These are phyloP conservation scores for Dactylonectria macrodidyma DNA, from an alignment of 2,329 filamentous ascomycete genomes.

Conservation along the genomic window DNA sequence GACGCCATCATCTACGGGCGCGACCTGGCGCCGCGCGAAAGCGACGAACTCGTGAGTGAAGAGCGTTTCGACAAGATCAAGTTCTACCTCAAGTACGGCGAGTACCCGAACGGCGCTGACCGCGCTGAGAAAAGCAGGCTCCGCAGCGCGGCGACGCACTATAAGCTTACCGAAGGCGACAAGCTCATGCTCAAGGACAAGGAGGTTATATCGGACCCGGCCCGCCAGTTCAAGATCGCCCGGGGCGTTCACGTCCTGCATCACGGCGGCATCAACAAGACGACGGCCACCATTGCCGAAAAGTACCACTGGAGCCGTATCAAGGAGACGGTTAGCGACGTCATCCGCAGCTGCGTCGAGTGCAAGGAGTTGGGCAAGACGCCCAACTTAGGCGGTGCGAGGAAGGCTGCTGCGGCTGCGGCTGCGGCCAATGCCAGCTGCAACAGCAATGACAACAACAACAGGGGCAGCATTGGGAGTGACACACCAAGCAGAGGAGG, in stretches of 20 bases:
- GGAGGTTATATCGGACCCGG: conserved; percentile 93
- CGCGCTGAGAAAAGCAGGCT: conserved; percentile 96
- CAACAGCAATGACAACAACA: conserved; percentile 25
- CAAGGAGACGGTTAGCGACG: conserved; percentile 95
- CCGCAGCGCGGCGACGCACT: conserved; percentile 93
- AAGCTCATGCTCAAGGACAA: conserved; percentile 98
- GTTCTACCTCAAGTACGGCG: conserved; percentile 94
- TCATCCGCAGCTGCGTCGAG: conserved; percentile 91
- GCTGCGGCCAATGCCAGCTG: conserved; percentile 13
- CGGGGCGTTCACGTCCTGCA: conserved; percentile 79
- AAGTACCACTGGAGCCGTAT: conserved; percentile 98
- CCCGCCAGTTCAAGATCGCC: conserved; percentile 92
- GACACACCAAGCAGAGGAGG: conserved; percentile 1
- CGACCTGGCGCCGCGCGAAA: conserved; percentile 70
- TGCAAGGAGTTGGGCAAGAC: conserved; percentile 86
- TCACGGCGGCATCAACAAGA: conserved; percentile 98
- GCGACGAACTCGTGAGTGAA: conserved; percentile 89
- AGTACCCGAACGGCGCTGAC: conserved; percentile 94
- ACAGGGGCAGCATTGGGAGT: conserved; percentile 7
- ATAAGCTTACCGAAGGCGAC: conserved; percentile 84
- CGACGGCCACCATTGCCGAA: conserved; percentile 92
- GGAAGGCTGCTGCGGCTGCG: conserved; percentile 34
- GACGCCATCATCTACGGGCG: conserved; percentile 86
- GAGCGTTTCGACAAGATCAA: conserved; percentile 99
- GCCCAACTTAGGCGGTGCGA: conserved; percentile 49